Base-by-base conservation (phyloP, 768 basidiomycete genomes). In the Asterophora lycoperdoides region DNA sequence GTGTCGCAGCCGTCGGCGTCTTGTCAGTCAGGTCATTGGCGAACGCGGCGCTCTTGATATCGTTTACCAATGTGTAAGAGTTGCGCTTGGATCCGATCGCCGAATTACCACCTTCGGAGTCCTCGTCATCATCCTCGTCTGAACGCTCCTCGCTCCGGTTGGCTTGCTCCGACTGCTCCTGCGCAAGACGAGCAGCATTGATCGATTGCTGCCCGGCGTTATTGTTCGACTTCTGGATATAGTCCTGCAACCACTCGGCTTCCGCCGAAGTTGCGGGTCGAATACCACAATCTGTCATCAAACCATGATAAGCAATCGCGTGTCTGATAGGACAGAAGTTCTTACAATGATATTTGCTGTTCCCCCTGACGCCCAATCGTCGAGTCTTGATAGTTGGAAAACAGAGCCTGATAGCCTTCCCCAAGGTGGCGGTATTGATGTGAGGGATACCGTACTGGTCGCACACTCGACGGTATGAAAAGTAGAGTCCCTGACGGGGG, bases 301-400 rank as follows among this genome's bases (percentile, higher is more conserved):
- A 63, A 54, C 55, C 60, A 54, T 43, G 59, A 66, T 67, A 56
- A 68, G 60, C 63, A 59, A 53, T 58, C 52, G 62, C 56, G 23
- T n/a, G 57, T 65, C 64, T 59, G 57, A 52, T 49, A 57, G 66
- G 64, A 63, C 67, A 48, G 53, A 51, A 41, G 57, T 61, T 55
- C 85, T 56, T 56, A 92, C 90, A 95, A 69, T 94, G 92, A 70
- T 95, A 95, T 77, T 93, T 94, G 73, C 89, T 91, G 74, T 95
- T 93, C 43, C 93, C 93, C 68, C 93, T 74, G 51, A 91, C 91
- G 51, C 93, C 93, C 51, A 96, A 69, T 50, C 93, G 86, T 57
- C 93, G 78, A 43, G 93, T 95, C 79, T 93, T 94, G 77, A 96
- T 93, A 54, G 87, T 89, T 41, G 90, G 90, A 71, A 93, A 96